A percentile compares a stretch with the other conserved stretches of the same genome.
Conservation (phyloP, 192 early-diverging fungal genomes). For the Coemansia sp. region DNA sequence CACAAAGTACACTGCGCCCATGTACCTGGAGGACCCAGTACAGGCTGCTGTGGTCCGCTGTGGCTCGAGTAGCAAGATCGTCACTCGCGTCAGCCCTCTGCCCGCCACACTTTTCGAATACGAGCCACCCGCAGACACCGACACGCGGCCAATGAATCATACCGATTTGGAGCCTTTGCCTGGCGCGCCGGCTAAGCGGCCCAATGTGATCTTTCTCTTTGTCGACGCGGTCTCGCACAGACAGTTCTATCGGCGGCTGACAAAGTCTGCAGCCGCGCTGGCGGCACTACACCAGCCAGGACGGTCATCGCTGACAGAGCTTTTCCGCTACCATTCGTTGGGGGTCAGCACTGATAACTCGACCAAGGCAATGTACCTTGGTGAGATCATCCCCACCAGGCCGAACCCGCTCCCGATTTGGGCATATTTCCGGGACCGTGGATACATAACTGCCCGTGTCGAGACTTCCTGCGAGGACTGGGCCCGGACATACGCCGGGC, state of each 20-base stretch:
- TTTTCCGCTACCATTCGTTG: constrained; percentile 51
- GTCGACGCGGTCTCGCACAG: constrained; percentile 51
- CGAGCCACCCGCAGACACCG: constrained; percentile 14
- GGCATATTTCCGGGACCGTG: constrained; percentile 53
- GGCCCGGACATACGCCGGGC: constrained; percentile 40
- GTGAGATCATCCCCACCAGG: constrained; percentile 19
- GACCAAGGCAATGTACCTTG: constrained; percentile 48
- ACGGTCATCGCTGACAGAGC: constrained; percentile 34
- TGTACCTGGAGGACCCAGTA: constrained; percentile 30
- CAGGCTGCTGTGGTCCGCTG: constrained; percentile 50
- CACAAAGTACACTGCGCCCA: constrained; percentile 10
- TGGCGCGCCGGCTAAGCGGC: constrained; percentile 8
- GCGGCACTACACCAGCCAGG: constrained; percentile 24
- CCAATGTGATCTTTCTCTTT: constrained; percentile 52
- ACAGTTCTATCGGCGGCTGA: constrained; percentile 52
- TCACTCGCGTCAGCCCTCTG: constrained; percentile 29
- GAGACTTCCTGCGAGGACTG: constrained; percentile 53
- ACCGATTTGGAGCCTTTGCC: neutral
- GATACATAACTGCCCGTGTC: constrained; percentile 50
- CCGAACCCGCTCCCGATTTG: constrained; percentile 49
- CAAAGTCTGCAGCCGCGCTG: constrained; percentile 36
- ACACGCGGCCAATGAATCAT: constrained; percentile 10
- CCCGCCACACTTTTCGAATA: constrained; percentile 4
- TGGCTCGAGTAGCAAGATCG: constrained; percentile 27
- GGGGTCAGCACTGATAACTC: constrained; percentile 53